A percentile compares a stretch with the other conserved stretches of the same genome.
These are phyloP conservation scores for Angomonas desouzai DNA, from an alignment of 208 protist species.

Conservation along the genomic window DNA sequence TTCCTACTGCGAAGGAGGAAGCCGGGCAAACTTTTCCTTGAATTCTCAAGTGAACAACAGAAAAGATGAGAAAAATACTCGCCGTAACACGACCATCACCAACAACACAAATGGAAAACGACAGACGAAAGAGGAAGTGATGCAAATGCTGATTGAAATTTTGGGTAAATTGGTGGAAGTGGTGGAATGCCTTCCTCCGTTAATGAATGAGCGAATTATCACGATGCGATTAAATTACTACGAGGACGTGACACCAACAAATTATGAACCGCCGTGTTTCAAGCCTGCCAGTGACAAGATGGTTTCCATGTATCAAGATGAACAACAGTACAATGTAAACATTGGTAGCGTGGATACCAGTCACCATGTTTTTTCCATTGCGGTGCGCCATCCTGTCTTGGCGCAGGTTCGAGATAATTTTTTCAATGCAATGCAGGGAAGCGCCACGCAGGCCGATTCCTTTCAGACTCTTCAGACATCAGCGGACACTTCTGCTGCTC, in stretches of 20 bases:
- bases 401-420: conserved; percentile 12
- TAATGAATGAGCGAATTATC: conserved; percentile 59
- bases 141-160: conserved; percentile 45
- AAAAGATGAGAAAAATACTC: conserved; percentile 9
- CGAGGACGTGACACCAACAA: conserved; percentile 52
- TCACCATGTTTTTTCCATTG: conserved; percentile 65
- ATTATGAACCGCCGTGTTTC: conserved; percentile 81
- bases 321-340: conserved; percentile 37
- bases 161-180: conserved; percentile 59
- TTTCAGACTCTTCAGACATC: conserved; percentile 6
- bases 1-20: conserved; percentile 46
- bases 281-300: conserved; percentile 54
- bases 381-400: conserved; percentile 58
- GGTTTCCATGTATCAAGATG: conserved; percentile 41
- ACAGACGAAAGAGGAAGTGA: conserved; percentile 49
- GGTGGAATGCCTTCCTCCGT: conserved; percentile 56
- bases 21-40: conserved; percentile 46
- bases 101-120: no score
- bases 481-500: background rate
- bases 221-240: conserved; percentile 78
- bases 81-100: no score
- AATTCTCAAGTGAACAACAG: conserved; percentile 21
- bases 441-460: background rate
- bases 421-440: background rate
- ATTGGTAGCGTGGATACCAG: conserved; percentile 63